Evolutionary conservation across 257 asterid genomes (phyloP), one percentile per base, ranked within the genome.

Genomic region (Mitragyna speciosa): DNA sequence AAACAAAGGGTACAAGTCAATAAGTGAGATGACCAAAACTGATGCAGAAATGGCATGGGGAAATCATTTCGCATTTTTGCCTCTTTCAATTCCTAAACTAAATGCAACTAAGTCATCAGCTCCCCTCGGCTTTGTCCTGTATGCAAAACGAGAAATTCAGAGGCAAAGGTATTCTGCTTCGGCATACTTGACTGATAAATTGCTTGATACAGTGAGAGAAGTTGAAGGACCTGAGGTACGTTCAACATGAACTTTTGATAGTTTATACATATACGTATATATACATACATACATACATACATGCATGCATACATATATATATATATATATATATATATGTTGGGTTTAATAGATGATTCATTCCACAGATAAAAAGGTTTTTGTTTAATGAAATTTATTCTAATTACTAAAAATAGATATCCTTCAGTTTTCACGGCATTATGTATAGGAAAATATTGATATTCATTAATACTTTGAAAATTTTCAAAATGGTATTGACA

Each of bases 21-120:
- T 93, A 1, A 81, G 69, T 2, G 98, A 92, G 67, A 92, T 93
- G 96, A 64, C 86, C 31, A 88, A 87, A 69, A 93, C 94, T 1
- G 80, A 86, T 43, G 75, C 97, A 2, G 78, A 88, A 26, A 84
- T 70, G 82, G 89, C 93, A 0, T 93, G 96, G 96, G 97, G 97
- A 10, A 93, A 93, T 71, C 91, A 84, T 6, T 85, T 92, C n/a
- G 88, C 93, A 12, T 90, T 93, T 76, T 71, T 92, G 70, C 93
- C 83, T 3, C 82, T 92, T 68, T 31, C 88, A 0, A 1, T 93
- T 0, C 94, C 98, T 0, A 82, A 90, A 47, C 56, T 92, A 28
- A 45, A 75, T 0, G 64, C 11, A 1, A 49, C 72, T 0, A 75
- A 84, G 54, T 52, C 79, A 5, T 28, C 80, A 16, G 71, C 87